Evolutionary conservation across 2,329 filamentous ascomycete genomes (phyloP).

Genomic region (Fusarium buharicum): DNA sequence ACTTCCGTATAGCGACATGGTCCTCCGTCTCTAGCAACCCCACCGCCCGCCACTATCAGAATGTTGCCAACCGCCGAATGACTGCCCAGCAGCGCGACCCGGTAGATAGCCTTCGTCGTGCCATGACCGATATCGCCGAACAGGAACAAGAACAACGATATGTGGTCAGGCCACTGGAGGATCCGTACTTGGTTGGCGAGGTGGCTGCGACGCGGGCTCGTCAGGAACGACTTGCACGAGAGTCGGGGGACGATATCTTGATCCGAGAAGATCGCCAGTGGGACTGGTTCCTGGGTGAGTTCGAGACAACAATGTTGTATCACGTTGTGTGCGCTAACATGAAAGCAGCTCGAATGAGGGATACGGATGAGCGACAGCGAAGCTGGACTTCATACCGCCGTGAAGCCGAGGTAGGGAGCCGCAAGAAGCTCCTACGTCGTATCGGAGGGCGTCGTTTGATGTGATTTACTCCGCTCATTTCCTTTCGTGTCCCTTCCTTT

Average conservation of each 20-base stretch:
- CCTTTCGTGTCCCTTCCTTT: background rate
- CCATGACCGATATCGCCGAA: constrained; percentile 31
- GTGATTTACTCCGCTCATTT: constrained; percentile 21
- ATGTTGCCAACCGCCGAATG: constrained; percentile 71
- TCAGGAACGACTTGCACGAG: constrained; percentile 65
- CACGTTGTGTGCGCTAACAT: constrained; percentile 21
- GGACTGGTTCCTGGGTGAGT: constrained; percentile 70
- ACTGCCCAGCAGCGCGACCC: constrained; percentile 56
- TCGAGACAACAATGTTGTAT: constrained; percentile 2
- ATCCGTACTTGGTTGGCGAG: constrained; percentile 75
- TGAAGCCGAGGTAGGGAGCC: constrained; percentile 45
- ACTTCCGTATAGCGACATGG: constrained; percentile 70
- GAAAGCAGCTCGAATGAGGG: constrained; percentile 60
- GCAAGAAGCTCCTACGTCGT: constrained; percentile 55
- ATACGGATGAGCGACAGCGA: constrained; percentile 62
- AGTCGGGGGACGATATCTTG: constrained; percentile 65
- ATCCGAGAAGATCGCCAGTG: constrained; percentile 67
- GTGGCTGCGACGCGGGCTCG: constrained; percentile 68
- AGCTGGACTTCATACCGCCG: constrained; percentile 58
- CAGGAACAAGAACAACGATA: constrained; percentile 35
- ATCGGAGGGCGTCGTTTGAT: constrained; percentile 50
- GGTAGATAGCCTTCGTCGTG: constrained; percentile 42
- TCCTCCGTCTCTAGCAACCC: constrained; percentile 66
- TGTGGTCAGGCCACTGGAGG: constrained; percentile 66
- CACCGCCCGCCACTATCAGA: constrained; percentile 69